Conservation (phyloP, 2,329 filamentous ascomycete genomes). For the Colletotrichum theobromicola region DNA sequence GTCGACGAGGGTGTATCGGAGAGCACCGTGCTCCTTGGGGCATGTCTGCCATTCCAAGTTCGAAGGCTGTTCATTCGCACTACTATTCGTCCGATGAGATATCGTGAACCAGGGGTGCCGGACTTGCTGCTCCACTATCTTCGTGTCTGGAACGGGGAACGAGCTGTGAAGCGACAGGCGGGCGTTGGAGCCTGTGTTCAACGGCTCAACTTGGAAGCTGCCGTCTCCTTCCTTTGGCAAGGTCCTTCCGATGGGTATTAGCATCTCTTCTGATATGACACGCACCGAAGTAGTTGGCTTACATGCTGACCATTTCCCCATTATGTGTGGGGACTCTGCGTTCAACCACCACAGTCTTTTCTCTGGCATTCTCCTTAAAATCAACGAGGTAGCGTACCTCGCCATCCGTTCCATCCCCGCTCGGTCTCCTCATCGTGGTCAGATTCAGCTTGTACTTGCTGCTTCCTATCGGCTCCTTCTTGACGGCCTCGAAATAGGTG, state of each 20-base stretch:
- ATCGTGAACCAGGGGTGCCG: conserved; percentile 13
- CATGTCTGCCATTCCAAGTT: conserved; percentile 13
- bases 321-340: not conserved
- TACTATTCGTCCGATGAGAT: not conserved
- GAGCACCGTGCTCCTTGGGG: conserved; percentile 1
- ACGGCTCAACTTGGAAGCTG: not conserved
- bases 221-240: not conserved
- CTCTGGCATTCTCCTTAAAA: not conserved
- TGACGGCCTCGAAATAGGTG: conserved; percentile 1
- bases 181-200: not conserved
- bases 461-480: conserved; percentile 4
- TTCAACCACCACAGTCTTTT: not conserved
- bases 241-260: not conserved
- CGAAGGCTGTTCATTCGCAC: not conserved
- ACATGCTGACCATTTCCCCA: not conserved
- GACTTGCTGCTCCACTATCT: not conserved
- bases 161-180: not conserved
- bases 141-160: not conserved
- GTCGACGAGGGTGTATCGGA: conserved; percentile 19
- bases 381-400: conserved; percentile 20
- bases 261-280: not conserved
- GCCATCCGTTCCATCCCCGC: conserved; percentile 16
- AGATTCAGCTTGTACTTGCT: conserved; percentile 19
- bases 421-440: conserved; percentile 14
- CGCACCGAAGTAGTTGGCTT: not conserved